Percentiles rank a stretch among this genome's conserved stretches.
These are phyloP conservation scores for Medicago arabica DNA, from an alignment of 306 rosid genomes.

Conservation along the genomic window DNA sequence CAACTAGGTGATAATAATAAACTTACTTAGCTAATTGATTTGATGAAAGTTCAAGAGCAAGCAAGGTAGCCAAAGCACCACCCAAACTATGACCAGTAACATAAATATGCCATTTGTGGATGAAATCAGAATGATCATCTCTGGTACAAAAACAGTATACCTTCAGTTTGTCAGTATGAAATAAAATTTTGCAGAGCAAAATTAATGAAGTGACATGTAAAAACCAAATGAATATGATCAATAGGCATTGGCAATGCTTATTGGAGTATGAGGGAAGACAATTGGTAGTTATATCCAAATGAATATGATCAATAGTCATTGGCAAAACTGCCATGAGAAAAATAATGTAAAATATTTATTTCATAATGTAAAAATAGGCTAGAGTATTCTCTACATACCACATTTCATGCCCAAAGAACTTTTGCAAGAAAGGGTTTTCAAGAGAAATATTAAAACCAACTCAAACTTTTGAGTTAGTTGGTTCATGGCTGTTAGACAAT, in stretches of 20 bases:
- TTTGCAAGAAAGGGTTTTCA: not conserved
- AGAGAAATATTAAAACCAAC: constrained; percentile 5
- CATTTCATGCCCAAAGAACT: not conserved
- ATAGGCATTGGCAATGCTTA: constrained; percentile 3
- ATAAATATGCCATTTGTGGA: constrained; percentile 81
- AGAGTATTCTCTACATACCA: not conserved
- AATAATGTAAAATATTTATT: not conserved
- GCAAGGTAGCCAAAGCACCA: constrained; percentile 96
- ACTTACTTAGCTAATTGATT: constrained; percentile 86
- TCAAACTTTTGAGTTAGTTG: constrained; percentile 14
- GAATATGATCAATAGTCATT: not conserved
- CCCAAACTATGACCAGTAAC: constrained; percentile 98
- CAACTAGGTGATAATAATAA: constrained; percentile 35
- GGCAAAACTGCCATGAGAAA: not conserved
- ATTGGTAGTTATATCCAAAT: constrained; percentile 2
- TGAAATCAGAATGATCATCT: constrained; percentile 65
- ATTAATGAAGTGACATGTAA: constrained; percentile 20
- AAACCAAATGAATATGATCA: constrained; percentile 9
- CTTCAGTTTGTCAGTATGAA: constrained; percentile 21
- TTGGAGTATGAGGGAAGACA: not conserved
- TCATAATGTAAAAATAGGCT: not conserved
- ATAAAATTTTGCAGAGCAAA: constrained; percentile 26
- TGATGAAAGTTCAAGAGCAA: constrained; percentile 91
- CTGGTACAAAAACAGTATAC: constrained; percentile 53
- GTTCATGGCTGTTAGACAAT: constrained; percentile 1